phyloP scores from a whole-genome alignment of 495 filamentous ascomycete genomes.

The Amniculicola lignicola region DNA sequence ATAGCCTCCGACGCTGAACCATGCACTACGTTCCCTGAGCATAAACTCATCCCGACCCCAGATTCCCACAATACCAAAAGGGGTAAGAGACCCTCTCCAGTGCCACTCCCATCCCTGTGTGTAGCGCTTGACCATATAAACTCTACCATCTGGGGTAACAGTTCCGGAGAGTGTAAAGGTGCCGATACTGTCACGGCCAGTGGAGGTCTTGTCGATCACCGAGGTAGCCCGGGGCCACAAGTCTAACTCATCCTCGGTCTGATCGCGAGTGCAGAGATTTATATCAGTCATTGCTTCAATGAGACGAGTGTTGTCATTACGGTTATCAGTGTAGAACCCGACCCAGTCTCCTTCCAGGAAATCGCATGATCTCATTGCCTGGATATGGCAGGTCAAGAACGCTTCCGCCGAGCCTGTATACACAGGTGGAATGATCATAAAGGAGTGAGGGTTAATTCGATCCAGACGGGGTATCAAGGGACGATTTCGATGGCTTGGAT shows the following conservation, averaged over 20 bases:
- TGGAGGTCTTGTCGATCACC: background rate
- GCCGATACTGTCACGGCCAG: background rate
- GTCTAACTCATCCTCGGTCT: background rate
- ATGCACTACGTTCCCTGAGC: too few species aligned
- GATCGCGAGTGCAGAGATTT: background rate
- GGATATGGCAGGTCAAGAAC: slow-evolving; percentile 2
- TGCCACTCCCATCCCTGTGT: background rate
- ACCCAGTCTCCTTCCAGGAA: slow-evolving; percentile 1
- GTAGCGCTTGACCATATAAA: background rate
- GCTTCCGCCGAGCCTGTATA: background rate
- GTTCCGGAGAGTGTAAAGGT: background rate
- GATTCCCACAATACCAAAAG: slow-evolving; percentile 5
- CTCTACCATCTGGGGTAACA: background rate
- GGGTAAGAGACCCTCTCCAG: background rate
- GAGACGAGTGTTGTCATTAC: background rate
- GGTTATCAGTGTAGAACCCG: background rate
- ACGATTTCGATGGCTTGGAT: background rate
- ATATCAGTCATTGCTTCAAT: background rate
- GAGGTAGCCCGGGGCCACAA: background rate
- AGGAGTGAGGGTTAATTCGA: background rate
- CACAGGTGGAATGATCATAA: background rate
- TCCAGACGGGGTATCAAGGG: background rate
- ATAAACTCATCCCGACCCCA: slow-evolving; percentile 2
- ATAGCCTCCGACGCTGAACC: too few species aligned
- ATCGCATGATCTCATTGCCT: background rate